Evolutionary conservation across 345 rosid species (phyloP).

Genomic region (Moricandia moricandioides): DNA sequence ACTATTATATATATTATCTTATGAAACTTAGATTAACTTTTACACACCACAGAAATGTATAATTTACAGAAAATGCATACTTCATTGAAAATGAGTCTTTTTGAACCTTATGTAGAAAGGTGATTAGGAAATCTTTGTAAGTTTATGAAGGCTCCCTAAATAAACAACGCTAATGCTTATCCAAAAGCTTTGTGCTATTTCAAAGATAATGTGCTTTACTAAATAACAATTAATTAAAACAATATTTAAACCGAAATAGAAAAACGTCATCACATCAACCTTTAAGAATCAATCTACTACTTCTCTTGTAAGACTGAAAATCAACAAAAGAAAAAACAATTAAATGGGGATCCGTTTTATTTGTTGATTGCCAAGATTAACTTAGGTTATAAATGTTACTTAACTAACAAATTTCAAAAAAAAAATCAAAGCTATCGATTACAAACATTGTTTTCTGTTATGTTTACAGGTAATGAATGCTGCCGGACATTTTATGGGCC

Average conservation of each 20-base stretch:
- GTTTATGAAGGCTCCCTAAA: background rate
- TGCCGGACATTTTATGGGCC: conserved; percentile 45
- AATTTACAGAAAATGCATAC: background rate
- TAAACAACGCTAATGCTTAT: background rate
- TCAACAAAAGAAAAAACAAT: no score
- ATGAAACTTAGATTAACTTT: background rate
- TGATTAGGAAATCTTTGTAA: background rate
- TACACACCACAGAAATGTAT: background rate
- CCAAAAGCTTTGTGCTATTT: background rate
- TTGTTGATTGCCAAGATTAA: no score
- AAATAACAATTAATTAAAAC: no score
- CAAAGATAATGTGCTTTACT: no score
- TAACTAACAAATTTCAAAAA: background rate
- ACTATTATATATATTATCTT: background rate
- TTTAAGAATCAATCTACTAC: no score
- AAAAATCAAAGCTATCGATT: background rate
- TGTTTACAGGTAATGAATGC: conserved; percentile 61
- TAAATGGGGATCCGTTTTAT: no score
- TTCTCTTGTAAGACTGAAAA: no score
- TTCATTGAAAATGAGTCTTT: background rate
- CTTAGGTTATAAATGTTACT: background rate
- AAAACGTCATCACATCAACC: no score
- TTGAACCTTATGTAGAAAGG: background rate
- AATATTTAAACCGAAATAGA: no score
- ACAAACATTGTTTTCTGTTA: background rate